Base-by-base conservation (phyloP, 31 red algal species). In the Porphyra umbilicalis region DNA sequence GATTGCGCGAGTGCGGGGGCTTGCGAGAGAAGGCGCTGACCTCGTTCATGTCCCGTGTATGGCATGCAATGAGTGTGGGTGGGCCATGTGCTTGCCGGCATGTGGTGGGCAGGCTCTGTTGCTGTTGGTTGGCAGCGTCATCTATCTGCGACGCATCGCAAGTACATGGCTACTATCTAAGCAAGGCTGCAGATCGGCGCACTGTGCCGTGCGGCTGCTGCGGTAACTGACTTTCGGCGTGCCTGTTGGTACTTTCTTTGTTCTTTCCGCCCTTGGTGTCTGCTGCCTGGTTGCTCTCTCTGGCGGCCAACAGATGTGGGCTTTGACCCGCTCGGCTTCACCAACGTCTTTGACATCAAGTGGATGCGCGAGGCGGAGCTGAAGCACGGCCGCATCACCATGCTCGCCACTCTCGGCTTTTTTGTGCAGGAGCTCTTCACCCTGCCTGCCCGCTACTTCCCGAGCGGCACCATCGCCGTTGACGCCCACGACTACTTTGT, bases 361-460 rank as follows among this genome's bases (percentile, higher is more conserved):
- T 98, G 86, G 79, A 90, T 98, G 89, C 88, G 93, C 79, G 95
- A 98, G 79, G 88, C 92, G 14, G 96, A 95, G 82, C 88, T 93
- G 67, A 95, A 98, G 86, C 87, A 93, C 85, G 86, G 94, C 86
- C 90, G 94, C 46, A 88, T 97, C 84, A 87, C 91, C 0, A 97
- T 97, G 94, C 91, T 97, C 67, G 94, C 87, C 68, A 85, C 81
- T 9, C 84, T 97, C 8, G 94, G 94, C 38, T 85, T 90, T 81
- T 71, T 97, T 11, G 38, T 93, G 71, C 94, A 85, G 35, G 94
- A 97, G 46, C 42, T 93, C 68, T 87, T 85, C 68, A 75, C 77
- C 40, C 88, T 97, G 82, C 94, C 94, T n/a, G 32, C 34, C 15
- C 32, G 29, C 38, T 42, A 46, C 13, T 82, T 82, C 36, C 80